phyloP scores from a whole-genome alignment of 768 basidiomycete genomes.

The Trametes cingulata region DNA sequence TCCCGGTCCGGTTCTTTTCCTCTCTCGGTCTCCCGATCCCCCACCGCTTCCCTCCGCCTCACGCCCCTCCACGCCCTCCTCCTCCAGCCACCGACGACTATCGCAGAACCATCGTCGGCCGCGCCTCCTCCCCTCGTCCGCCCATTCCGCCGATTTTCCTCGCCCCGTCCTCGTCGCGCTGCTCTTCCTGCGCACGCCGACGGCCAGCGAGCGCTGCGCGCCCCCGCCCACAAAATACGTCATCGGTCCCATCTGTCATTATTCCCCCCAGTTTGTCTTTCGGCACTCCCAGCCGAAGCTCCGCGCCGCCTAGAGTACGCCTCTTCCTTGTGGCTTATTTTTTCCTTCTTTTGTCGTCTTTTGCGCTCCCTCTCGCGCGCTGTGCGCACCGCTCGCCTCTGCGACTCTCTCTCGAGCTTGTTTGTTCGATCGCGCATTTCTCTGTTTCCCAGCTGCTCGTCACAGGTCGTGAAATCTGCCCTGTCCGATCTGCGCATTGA shows the following conservation, averaged over 20 bases:
- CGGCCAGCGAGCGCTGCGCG: background rate
- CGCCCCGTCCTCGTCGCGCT: background rate
- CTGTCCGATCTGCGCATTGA: slow-evolving; percentile 8
- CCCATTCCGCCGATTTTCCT: background rate
- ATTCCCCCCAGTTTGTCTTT: background rate
- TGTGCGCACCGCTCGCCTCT: background rate
- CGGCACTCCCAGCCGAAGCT: slow-evolving; percentile 4
- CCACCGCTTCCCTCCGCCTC: background rate
- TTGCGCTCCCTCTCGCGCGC: background rate
- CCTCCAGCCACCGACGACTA: background rate
- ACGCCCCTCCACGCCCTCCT: background rate
- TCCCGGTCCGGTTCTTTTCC: slow-evolving; percentile 23
- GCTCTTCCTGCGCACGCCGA: background rate
- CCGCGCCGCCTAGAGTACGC: background rate
- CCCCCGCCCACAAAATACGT: background rate
- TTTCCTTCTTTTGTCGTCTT: background rate
- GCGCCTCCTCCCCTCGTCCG: background rate
- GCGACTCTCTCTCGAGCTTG: background rate
- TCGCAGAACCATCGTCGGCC: background rate
- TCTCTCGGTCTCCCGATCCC: slow-evolving; percentile 7
- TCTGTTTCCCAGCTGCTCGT: background rate
- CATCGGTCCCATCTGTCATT: slow-evolving; percentile 1
- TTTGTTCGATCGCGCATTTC: background rate
- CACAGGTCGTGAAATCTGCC: slow-evolving; percentile 1
- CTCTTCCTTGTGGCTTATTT: background rate